These are phyloP conservation scores for Guadua angustifolia DNA, from an alignment of 176 grass and related monocot genomes.

Conservation along the genomic window DNA sequence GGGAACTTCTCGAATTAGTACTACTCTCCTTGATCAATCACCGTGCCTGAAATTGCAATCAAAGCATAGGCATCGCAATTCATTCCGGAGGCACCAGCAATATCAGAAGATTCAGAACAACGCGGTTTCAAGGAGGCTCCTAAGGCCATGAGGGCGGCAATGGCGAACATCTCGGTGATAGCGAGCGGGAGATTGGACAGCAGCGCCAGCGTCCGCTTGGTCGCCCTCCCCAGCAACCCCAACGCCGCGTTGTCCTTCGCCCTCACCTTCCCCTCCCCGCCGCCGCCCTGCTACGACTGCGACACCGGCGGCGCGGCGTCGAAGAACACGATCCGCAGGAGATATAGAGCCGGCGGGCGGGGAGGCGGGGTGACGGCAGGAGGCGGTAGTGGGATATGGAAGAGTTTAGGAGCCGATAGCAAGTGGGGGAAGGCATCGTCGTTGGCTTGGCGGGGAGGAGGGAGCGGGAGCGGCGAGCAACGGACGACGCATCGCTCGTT, in stretches of 20 bases:
- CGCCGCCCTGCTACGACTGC: too few species aligned
- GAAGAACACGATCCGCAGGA: too few species aligned
- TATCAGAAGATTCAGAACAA: too few species aligned
- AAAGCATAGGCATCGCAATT: neutral
- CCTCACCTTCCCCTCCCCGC: neutral
- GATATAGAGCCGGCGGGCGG: slow-evolving; percentile 33
- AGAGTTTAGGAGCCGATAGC: slow-evolving; percentile 47
- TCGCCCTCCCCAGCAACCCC: slow-evolving; percentile 53
- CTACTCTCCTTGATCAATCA: slow-evolving; percentile 91
- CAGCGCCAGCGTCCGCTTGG: slow-evolving; percentile 59
- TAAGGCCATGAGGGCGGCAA: slow-evolving; percentile 82
- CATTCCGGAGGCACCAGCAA: neutral
- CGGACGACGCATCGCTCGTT: slow-evolving; percentile 7
- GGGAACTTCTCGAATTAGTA: slow-evolving; percentile 84
- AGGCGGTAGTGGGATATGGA: slow-evolving; percentile 8
- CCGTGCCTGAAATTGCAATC: slow-evolving; percentile 56
- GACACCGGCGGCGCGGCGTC: too few species aligned
- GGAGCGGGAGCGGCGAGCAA: slow-evolving; percentile 39
- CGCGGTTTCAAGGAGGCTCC: slow-evolving; percentile 37
- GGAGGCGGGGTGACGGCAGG: neutral
- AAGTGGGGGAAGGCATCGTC: slow-evolving; percentile 48
- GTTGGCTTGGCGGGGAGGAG: slow-evolving; percentile 14
- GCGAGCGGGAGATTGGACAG: slow-evolving; percentile 90
- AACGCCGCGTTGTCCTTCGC: slow-evolving; percentile 15
- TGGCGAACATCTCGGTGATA: slow-evolving; percentile 79